A percentile compares a stretch with the other conserved stretches of the same genome.
Conservation (phyloP, 2,329 filamentous ascomycete genomes). For the Trichoderma sp. region DNA sequence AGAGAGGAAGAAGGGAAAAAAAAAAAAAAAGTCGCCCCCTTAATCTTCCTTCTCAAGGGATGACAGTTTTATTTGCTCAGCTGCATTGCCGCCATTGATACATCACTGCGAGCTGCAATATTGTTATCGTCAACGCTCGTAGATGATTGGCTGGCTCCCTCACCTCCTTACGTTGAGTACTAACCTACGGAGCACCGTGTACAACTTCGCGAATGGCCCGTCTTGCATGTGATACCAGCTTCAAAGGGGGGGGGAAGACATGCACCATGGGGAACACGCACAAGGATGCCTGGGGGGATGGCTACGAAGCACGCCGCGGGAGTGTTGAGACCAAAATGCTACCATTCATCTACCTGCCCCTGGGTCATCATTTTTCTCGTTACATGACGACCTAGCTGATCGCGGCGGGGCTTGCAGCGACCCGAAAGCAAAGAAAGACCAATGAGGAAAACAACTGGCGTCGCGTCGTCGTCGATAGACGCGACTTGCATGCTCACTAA, state of each 20-base stretch:
- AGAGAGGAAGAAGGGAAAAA: too few species aligned
- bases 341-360: slow-evolving; percentile 8
- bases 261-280: neutral
- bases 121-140: slow-evolving; percentile 5
- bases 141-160: neutral
- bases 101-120: neutral
- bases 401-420: slow-evolving; percentile 10
- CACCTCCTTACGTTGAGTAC: neutral
- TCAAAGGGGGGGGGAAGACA: neutral
- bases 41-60: neutral
- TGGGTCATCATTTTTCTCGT: slow-evolving; percentile 3
- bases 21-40: neutral
- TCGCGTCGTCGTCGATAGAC: slow-evolving; percentile 13
- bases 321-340: neutral
- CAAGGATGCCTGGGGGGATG: neutral
- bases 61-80: neutral
- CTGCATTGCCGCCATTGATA: neutral
- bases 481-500: slow-evolving; percentile 16
- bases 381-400: slow-evolving; percentile 15
- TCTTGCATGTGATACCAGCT: slow-evolving; percentile 1
- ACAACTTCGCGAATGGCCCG: neutral
- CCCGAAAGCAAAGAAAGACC: slow-evolving; percentile 11
- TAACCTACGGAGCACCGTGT: neutral
- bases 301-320: slow-evolving; percentile 1
- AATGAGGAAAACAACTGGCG: slow-evolving; percentile 14